These are phyloP conservation scores for Zoysia matrella DNA, from an alignment of 202 grass and related monocot genomes.

Conservation along the genomic window DNA sequence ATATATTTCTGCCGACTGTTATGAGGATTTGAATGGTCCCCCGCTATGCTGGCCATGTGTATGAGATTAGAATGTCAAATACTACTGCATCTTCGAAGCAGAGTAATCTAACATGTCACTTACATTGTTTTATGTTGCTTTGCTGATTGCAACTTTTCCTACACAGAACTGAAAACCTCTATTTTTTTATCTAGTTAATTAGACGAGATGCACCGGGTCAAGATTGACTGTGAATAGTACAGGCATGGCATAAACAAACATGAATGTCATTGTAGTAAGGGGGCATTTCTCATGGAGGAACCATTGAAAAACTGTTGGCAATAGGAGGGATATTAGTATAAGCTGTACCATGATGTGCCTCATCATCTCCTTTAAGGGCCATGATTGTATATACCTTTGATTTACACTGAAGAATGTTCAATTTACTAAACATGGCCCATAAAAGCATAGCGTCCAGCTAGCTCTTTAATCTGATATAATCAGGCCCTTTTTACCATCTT, in stretches of 20 bases:
- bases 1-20: not conserved
- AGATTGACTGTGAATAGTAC: conserved; percentile 4
- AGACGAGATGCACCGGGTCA: not conserved
- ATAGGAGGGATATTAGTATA: not conserved
- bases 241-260: not conserved
- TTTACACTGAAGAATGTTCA: not conserved
- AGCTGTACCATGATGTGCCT: conserved; percentile 3
- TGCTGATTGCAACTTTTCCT: not conserved
- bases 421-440: conserved; percentile 2
- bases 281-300: not conserved
- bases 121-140: not conserved
- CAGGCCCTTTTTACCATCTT: not conserved
- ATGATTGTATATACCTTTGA: not conserved
- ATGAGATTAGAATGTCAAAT: conserved; percentile 11
- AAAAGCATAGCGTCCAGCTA: not conserved
- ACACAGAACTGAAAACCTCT: not conserved
- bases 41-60: not conserved
- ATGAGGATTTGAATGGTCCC: not conserved
- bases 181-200: not conserved
- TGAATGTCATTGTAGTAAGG: not conserved
- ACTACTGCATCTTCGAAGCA: conserved; percentile 24
- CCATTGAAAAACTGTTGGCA: not conserved
- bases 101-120: not conserved
- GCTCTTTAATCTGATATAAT: conserved; percentile 3
- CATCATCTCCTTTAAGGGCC: not conserved